A percentile compares a stretch with the other conserved stretches of the same genome.
Evolutionary conservation across 2,329 filamentous ascomycete genomes (phyloP).

Genomic region (Macroventuria anomochaeta): DNA sequence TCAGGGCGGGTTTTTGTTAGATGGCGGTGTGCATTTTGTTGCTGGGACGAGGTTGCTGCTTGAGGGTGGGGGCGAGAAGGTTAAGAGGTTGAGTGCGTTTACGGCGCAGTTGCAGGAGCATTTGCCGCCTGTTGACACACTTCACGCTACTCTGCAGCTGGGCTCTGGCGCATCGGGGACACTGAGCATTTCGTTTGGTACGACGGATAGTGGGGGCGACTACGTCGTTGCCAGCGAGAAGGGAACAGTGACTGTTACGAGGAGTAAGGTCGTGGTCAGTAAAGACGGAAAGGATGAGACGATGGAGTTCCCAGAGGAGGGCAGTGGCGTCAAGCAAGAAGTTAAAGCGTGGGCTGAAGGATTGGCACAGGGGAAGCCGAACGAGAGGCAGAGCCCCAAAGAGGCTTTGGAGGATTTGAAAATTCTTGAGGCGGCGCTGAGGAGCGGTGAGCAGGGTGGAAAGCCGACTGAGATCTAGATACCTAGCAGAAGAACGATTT

Average conservation of each 20-base stretch:
- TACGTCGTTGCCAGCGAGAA: slow-evolving; percentile 65
- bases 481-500: no score
- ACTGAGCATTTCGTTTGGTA: slow-evolving; percentile 65
- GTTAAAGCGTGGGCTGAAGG: slow-evolving; percentile 66
- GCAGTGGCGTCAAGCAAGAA: slow-evolving; percentile 64
- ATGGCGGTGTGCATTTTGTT: slow-evolving; percentile 76
- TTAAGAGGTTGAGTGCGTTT: slow-evolving; percentile 60
- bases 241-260: slow-evolving; percentile 60
- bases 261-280: slow-evolving; percentile 51
- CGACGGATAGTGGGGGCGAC: slow-evolving; percentile 61
- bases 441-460: slow-evolving; percentile 50
- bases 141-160: slow-evolving; percentile 65
- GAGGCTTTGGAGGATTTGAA: slow-evolving; percentile 68
- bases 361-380: slow-evolving; percentile 55
- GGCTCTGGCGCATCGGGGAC: slow-evolving; percentile 63
- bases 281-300: slow-evolving; percentile 38
- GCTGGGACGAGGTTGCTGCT: slow-evolving; percentile 69
- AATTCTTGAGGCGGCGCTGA: slow-evolving; percentile 55
- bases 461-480: slow-evolving; percentile 31
- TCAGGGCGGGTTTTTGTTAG: slow-evolving; percentile 78
- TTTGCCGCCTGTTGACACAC: slow-evolving; percentile 70
- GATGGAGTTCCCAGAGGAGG: slow-evolving; percentile 57
- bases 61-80: slow-evolving; percentile 50
- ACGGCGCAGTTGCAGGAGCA: slow-evolving; percentile 62
- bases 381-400: slow-evolving; percentile 62